Evolutionary conservation across 2,329 filamentous ascomycete genomes (phyloP).

Genomic region (Stagonosporopsis rhizophila): DNA sequence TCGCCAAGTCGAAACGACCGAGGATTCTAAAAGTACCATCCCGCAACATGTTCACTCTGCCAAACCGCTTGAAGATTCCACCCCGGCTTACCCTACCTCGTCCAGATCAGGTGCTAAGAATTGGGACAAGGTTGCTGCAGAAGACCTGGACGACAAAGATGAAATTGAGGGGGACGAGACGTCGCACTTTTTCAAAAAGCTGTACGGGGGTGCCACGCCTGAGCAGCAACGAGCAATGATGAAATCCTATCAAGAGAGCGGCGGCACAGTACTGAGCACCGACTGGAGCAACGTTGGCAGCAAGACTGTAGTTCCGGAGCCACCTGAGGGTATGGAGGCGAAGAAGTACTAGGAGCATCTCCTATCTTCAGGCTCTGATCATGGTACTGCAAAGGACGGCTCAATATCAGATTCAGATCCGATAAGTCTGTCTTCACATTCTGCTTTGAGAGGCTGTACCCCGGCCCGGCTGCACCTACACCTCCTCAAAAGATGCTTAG

Average conservation of each 20-base stretch:
- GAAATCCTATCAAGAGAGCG: conserved; percentile 95
- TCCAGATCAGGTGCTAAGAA: conserved; percentile 84
- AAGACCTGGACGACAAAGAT: conserved; percentile 62
- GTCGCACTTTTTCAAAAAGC: conserved; percentile 86
- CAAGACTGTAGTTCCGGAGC: conserved; percentile 72
- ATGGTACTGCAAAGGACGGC: neutral
- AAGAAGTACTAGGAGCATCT: conserved; percentile 65
- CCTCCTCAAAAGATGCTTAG: no score
- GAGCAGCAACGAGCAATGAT: conserved; percentile 94
- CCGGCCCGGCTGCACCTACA: neutral
- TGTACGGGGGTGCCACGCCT: conserved; percentile 77
- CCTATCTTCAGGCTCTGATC: neutral
- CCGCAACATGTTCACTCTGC: conserved; percentile 28
- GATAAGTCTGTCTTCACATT: neutral
- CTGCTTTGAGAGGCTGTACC: no score
- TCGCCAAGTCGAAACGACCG: conserved; percentile 22
- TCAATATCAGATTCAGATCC: neutral
- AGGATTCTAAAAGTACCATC: conserved; percentile 18
- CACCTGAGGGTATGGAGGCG: conserved; percentile 78
- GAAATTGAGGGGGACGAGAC: conserved; percentile 67
- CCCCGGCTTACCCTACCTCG: conserved; percentile 82
- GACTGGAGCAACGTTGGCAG: conserved; percentile 85
- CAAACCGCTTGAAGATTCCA: conserved; percentile 35
- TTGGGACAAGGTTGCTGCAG: conserved; percentile 80
- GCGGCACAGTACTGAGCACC: conserved; percentile 89